Conservation (phyloP, 331 rosid species). For the Acacia pycnantha region DNA sequence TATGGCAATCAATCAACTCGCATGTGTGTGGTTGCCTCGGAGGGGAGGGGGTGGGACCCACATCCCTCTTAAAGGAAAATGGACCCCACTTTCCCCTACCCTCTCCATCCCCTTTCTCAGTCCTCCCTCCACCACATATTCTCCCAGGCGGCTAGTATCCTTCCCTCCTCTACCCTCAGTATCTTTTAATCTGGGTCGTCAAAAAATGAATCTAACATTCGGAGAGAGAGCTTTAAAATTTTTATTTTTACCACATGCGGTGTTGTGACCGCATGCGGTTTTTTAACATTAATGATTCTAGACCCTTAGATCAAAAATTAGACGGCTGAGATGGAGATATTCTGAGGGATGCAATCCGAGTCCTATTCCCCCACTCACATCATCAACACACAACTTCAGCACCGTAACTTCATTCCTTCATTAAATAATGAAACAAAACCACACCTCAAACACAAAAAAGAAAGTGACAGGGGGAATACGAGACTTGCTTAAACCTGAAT, state of each 20-base stretch:
- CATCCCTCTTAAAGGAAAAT: not conserved
- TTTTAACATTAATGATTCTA: too few relatives aligned
- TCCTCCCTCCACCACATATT: not conserved
- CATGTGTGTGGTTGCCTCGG: not conserved
- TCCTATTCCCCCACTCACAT: not conserved
- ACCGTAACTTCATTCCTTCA: too few relatives aligned
- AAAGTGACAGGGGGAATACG: not conserved
- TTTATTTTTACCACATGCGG: too few relatives aligned
- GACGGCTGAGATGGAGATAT: too few relatives aligned
- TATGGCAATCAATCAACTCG: not conserved
- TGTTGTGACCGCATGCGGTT: too few relatives aligned
- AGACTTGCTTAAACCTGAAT: not conserved
- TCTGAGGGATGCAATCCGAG: too few relatives aligned
- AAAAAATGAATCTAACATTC: too few relatives aligned
- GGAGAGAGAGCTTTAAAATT: too few relatives aligned
- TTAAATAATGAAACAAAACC: not conserved
- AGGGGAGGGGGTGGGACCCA: not conserved
- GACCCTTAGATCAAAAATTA: too few relatives aligned
- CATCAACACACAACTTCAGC: not conserved
- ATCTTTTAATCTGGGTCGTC: too few relatives aligned
- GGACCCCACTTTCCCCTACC: not conserved
- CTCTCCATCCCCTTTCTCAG: not conserved
- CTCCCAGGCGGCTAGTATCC: too few relatives aligned
- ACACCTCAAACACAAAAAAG: not conserved
- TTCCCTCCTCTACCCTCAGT: too few relatives aligned